phyloP scores from a whole-genome alignment of 1,284 basidiomycete species.

The Acaromyces ingoldii region DNA sequence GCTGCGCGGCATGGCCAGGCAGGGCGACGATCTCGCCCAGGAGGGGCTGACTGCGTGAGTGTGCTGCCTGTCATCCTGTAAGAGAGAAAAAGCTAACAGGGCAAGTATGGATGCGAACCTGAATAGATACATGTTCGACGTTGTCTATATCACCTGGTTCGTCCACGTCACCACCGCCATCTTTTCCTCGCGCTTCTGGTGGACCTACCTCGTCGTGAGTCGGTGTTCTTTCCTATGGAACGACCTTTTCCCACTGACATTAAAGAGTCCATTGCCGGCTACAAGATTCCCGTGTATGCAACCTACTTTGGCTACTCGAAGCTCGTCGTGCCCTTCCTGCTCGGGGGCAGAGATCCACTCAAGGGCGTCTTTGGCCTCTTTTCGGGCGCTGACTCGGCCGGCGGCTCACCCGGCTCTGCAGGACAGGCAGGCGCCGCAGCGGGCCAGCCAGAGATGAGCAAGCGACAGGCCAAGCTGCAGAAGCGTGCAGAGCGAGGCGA shows the following conservation, averaged over 20 bases:
- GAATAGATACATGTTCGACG: conserved; percentile 51
- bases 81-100: background rate
- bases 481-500: conserved; percentile 40
- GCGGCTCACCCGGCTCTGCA: background rate
- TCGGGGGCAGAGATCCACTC: conserved; percentile 32
- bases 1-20: conserved; percentile 44
- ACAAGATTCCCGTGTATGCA: conserved; percentile 50
- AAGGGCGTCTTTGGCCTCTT: conserved; percentile 13
- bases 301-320: conserved; percentile 39
- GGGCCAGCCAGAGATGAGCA: conserved; percentile 19
- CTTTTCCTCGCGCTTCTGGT: conserved; percentile 44
- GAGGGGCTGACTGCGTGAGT: conserved; percentile 48
- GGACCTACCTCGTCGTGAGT: conserved; percentile 46
- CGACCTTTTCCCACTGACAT: background rate
- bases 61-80: background rate
- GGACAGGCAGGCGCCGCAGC: background rate
- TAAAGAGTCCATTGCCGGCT: too few relatives aligned
- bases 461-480: conserved; percentile 48
- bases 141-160: conserved; percentile 53
- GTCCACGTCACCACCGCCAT: conserved; percentile 48
- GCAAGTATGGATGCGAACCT: background rate
- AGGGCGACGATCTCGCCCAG: conserved; percentile 46
- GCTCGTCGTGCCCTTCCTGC: conserved; percentile 42
- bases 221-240: background rate
- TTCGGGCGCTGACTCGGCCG: background rate